A percentile compares a stretch with the other conserved stretches of the same genome.
phyloP scores from a whole-genome alignment of 139 green algal genomes.

The Pycnococcus provasolii region DNA sequence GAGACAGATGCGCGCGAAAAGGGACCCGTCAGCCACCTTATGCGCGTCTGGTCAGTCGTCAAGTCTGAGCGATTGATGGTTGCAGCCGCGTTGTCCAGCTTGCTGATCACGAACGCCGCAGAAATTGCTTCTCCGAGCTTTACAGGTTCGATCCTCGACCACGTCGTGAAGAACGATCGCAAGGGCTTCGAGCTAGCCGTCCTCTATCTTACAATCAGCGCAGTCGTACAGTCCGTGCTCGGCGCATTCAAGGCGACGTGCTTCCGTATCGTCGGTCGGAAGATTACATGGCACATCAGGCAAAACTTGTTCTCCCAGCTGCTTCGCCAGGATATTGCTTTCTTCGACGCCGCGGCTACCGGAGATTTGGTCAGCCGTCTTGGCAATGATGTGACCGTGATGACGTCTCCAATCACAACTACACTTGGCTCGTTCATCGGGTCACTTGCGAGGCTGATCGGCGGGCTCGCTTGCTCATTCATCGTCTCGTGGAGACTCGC shows the following conservation, averaged over 20 bases:
- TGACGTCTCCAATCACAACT: conserved; percentile 30
- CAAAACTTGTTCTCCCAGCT: background rate
- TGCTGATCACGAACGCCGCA: too few relatives aligned
- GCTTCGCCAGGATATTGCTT: conserved; percentile 30
- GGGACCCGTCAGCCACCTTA: too few relatives aligned
- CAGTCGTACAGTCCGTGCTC: background rate
- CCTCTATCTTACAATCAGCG: conserved; percentile 1
- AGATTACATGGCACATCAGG: background rate
- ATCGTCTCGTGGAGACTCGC: conserved; percentile 37
- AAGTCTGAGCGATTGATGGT: too few relatives aligned
- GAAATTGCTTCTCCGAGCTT: too few relatives aligned
- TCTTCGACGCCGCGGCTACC: conserved; percentile 33
- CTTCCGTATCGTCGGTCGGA: too few relatives aligned
- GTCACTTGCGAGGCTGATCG: conserved; percentile 22
- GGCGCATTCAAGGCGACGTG: too few relatives aligned
- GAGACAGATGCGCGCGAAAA: too few relatives aligned
- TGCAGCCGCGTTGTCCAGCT: too few relatives aligned
- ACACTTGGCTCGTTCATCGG: conserved; percentile 26
- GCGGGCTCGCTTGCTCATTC: conserved; percentile 40
- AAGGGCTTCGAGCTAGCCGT: conserved; percentile 22
- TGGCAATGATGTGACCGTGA: conserved; percentile 31
- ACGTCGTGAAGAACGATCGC: too few relatives aligned
- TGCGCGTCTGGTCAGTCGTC: too few relatives aligned
- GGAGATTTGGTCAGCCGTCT: conserved; percentile 32
- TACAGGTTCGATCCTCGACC: too few relatives aligned